Base-by-base conservation (phyloP, 192 early-diverging fungal species). In the Coemansia furcata region DNA sequence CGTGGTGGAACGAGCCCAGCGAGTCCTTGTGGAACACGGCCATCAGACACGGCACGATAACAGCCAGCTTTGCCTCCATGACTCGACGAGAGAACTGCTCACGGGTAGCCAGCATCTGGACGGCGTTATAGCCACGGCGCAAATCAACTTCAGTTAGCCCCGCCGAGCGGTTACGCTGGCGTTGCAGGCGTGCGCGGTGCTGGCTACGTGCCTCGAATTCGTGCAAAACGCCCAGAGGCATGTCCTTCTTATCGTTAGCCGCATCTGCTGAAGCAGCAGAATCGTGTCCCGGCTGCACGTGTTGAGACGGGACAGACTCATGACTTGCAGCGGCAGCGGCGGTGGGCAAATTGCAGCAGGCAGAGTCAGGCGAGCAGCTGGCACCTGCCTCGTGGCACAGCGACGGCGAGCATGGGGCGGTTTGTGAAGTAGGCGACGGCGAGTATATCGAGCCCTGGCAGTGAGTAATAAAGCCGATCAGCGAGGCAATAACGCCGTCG, bases 1-100 rank as follows among this genome's bases (percentile, higher is more conserved):
- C 75, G 65, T 83, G 80, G 49, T 83, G 76, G 69, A 83, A 83
- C 33, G 80, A 83, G 29, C 80, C 80, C 44, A 75, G 70, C 47
- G 80, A 71, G 67, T 83, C 76, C 42, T 60, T 63, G 63, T 83
- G 69, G 50, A 83, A 83, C 61, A 83, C 76, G 4, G 75, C 80
- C 80, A 83, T 78, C 68, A 83, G 69, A 14, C 76, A 74, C 1
- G 75, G 76, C 5, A 83, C 60, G 54, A 83, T 74, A 32, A 78
- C 71, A 14, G 69, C 43, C 21, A 83, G 40, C 69, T 83, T 83
- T 14, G 80, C 68, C 57, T 83, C 80, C 33, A 83, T 60, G 8
- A 83, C 72, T 17, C 70, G 68, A 23, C 70, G 72, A 29, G 76
- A 69, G 55, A 63, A 68, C 60, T 69, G 68, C 42, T 75, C 76